phyloP scores from a whole-genome alignment of 2,329 filamentous ascomycete species.

The Elsinoe ampelina region DNA sequence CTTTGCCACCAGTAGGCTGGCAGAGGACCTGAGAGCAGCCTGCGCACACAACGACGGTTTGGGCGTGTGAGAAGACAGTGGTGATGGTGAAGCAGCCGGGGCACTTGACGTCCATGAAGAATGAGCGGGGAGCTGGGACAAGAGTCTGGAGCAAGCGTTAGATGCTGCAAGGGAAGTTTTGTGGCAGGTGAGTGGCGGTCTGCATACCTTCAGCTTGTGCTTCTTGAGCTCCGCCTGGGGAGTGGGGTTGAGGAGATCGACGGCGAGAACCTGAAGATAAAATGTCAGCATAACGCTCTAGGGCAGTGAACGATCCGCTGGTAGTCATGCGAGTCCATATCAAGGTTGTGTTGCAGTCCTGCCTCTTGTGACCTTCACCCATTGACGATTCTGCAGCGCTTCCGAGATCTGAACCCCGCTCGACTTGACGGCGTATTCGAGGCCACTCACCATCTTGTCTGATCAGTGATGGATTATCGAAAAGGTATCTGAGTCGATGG shows the following conservation, averaged over 20 bases:
- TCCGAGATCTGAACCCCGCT: background rate
- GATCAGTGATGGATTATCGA: conserved; percentile 3
- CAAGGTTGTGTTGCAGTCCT: background rate
- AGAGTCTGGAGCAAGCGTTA: conserved; percentile 39
- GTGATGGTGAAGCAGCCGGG: conserved; percentile 99
- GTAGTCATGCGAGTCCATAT: background rate
- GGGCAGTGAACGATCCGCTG: background rate
- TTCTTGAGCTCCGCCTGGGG: conserved; percentile 97
- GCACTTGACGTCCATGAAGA: conserved; percentile 99
- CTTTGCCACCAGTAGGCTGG: conserved; percentile 99
- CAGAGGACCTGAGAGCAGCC: conserved; percentile 99
- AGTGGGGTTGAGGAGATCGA: conserved; percentile 99
- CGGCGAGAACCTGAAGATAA: conserved; percentile 81
- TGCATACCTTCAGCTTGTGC: conserved; percentile 99
- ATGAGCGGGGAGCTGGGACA: conserved; percentile 91
- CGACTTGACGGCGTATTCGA: background rate
- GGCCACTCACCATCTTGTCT: conserved; percentile 12
- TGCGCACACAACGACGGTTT: conserved; percentile 99
- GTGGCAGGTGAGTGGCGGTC: conserved; percentile 10
- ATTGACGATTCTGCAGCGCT: background rate
- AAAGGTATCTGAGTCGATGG: background rate
- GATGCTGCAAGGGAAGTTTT: background rate
- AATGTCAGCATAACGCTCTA: conserved; percentile 20
- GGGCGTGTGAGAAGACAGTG: conserved; percentile 99
- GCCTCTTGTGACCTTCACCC: background rate